Evolutionary conservation across 495 filamentous ascomycete species (phyloP), one percentile per base, ranked within the genome.

Genomic region (Penicillium tannophilum): DNA sequence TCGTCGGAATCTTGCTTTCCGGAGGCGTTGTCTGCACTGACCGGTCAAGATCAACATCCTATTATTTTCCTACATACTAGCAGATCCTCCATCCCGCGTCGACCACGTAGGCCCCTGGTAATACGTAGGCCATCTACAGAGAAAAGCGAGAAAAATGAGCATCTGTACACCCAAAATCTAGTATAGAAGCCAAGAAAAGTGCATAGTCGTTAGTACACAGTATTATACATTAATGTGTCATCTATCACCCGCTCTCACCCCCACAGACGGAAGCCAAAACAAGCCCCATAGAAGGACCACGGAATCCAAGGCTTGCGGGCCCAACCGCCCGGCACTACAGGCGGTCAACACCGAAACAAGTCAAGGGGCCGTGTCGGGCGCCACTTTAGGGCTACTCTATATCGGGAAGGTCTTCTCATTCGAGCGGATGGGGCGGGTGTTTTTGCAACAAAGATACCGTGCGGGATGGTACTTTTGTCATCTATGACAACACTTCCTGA

Each of bases 381-480:
- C 4, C 20, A 23, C 28, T 24, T 26, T 41, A 41, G 33, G 20
- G 20, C 20, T 23, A 23, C 20, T 23, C 20, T 23, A 23, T 14
- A 17, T 41, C 14, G 6, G 31, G 31, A n/a, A n/a, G 14, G 11
- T 17, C 17, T 28, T 17, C 33, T 52, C 14, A 54, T 54, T 54
- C 23, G 52, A 41, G 8, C 52, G 52, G 52, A 54, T 41, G 11
- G 12, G 12, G 20, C 52, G 52, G 52, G 28, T 9, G 36, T 14
- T 2, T 19, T 19, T 10, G 20, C 11, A n/a, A 41, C 35, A 43
- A 42, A 54, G 14, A 54, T 43, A 43, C 36, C 35, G 12, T 17
- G 23, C 39, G 26, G 20, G 39, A 42, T 53, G 35, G 51, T 39
- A 54, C 52, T 54, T 54, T 54, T 54, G 52, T 28, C 36, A 41